Evolutionary conservation across 352 stramenopile species (phyloP), one percentile per base, ranked within the genome.

Genomic region (Globisporangium viniferum): DNA sequence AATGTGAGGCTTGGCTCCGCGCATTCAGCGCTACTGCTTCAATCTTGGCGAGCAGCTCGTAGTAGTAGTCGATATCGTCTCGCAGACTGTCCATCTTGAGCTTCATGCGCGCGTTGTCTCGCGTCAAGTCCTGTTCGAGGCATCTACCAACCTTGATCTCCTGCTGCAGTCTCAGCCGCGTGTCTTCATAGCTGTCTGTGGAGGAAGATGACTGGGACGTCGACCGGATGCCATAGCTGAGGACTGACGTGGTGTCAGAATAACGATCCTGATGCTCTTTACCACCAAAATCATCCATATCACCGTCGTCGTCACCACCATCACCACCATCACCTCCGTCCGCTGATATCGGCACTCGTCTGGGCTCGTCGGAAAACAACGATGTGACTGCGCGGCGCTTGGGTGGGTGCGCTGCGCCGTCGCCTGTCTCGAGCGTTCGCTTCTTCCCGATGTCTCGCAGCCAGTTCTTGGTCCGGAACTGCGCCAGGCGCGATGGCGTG

Each of bases 31-130:
- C 59, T 7, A 60, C 36, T 22, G 49, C 48, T 61, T 70, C 78
- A 61, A 90, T 86, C 54, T 48, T 71, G 2, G 65, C 72, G 31
- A 90, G 64, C 44, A 83, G 22, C 22, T 73, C 66, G 49, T 86
- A 90, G 59, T 84, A 85, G 62, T 76, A 81, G 59, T 85, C 77
- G 24, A 90, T 82, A 48, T 88, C 80, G 0, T 82, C 73, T 33
- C 74, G 73, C 48, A 90, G 36, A 36, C 46, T 66, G 39, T 76
- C 58, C 27, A 68, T 72, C 64, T 85, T 84, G 35, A 90, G 78
- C 33, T 71, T 77, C 69, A 89, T 76, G 15, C 77, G 68, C 29
- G 70, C 72, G 20, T 79, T 86, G 35, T 89, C 82, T 12, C 75
- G 73, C 18, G 84, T 36, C 8, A 90, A 59, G 14, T 86, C 75